These are phyloP conservation scores for Marasmius oreades DNA, from an alignment of 1,284 basidiomycete species.

Conservation along the genomic window DNA sequence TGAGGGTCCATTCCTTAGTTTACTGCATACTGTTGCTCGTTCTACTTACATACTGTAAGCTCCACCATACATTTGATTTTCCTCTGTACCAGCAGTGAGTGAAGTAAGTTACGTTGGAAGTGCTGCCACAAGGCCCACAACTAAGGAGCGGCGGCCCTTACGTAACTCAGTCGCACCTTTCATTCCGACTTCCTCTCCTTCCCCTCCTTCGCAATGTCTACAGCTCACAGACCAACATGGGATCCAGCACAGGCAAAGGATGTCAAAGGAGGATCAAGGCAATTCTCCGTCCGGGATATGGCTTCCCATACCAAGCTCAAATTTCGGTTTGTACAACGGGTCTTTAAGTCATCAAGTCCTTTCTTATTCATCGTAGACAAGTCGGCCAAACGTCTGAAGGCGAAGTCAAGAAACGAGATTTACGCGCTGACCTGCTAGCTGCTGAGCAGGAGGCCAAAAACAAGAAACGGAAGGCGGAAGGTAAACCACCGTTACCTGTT, in stretches of 20 bases:
- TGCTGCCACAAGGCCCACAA: too few species aligned
- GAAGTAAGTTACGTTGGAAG: too few species aligned
- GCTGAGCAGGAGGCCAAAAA: conserved; percentile 84
- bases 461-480: conserved; percentile 88
- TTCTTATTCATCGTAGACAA: conserved; percentile 46
- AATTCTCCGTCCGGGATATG: conserved; percentile 87
- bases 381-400: conserved; percentile 75
- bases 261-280: conserved; percentile 83
- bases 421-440: conserved; percentile 75
- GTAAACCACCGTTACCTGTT: conserved; percentile 47
- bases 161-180: background rate
- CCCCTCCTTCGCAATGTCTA: conserved; percentile 72
- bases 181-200: background rate
- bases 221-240: conserved; percentile 88
- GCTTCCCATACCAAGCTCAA: conserved; percentile 94
- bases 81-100: too few species aligned
- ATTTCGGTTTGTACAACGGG: conserved; percentile 62
- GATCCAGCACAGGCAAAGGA: conserved; percentile 84
- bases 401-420: conserved; percentile 77
- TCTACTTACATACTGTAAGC: too few species aligned
- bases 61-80: too few species aligned
- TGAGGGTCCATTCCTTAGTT: too few species aligned
- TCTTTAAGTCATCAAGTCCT: conserved; percentile 2
- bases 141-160: too few species aligned
- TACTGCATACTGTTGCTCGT: too few species aligned